Evolutionary conservation across 768 basidiomycete species (phyloP), one percentile per base, ranked within the genome.

Genomic region (Hortiboletus campestris): DNA sequence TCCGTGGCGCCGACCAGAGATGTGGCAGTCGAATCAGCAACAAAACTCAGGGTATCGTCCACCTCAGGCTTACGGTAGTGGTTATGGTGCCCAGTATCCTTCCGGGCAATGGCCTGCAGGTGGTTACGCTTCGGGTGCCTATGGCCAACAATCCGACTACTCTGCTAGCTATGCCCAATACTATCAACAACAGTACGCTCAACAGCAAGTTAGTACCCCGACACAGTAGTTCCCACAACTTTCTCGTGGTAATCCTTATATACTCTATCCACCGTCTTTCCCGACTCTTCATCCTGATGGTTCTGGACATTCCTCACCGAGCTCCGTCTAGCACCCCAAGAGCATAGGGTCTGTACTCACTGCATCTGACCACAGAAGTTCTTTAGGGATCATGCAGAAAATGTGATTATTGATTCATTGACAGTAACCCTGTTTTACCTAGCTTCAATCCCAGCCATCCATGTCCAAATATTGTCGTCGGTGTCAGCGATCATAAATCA

Each of bases 1-100:
- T 67, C 91, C 91, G 29, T 94, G 91, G 91, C 89, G 91, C 66
- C 88, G 90, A 58, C 92, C 91, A 6, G 91, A 94, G 73, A 84
- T 85, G 51, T 94, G 91, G 91, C 84, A 86, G 61, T 82, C 85
- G 55, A 72, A 74, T 60, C 80, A 77, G 46, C 80, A 80, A 54
- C 79, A 82, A 62, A 77, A 81, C 60, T 58, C 72, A 31, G 85
- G 84, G 49, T 88, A 83, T 74, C 82, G 88, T 53, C 88, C 89
- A 32, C 87, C 86, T 49, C 88, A 87, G 72, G 44, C 48, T 25
- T 86, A 85, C 59, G 74, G 77, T 32, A 75, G 76, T 31, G 83
- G 80, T 57, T 76, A 77, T 51, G 74, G 69, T 11, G 64, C 67
- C 43, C 71, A 74, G 32, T 82, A 80, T 19, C 76, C 81, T 63